Conservation (phyloP, 495 filamentous ascomycete species). For the Tuber melanosporum region DNA sequence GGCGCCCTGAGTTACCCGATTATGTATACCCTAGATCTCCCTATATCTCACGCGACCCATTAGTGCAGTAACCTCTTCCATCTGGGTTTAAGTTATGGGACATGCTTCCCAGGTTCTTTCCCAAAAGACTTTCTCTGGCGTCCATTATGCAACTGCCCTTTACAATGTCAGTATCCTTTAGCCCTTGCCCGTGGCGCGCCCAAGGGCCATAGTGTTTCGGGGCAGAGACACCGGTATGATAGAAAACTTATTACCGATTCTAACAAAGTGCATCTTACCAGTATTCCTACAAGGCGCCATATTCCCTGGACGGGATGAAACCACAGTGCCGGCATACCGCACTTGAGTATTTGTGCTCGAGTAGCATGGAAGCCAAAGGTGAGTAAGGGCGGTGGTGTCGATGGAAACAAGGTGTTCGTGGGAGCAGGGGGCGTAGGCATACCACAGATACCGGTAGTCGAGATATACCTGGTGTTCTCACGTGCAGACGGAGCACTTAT, state of each 20-base stretch:
- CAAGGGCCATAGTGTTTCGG: no score
- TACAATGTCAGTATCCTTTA: not conserved
- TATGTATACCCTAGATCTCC: not conserved
- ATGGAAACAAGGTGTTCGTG: not conserved
- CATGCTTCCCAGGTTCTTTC: not conserved
- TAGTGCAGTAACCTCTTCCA: not conserved
- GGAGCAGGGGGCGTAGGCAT: not conserved
- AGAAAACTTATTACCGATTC: no score
- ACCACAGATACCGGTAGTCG: not conserved
- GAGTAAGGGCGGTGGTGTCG: not conserved
- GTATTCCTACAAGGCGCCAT: no score
- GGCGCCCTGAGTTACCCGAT: not conserved
- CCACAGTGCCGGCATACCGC: not conserved
- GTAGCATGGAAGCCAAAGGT: not conserved
- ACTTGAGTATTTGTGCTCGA: not conserved
- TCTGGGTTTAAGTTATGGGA: not conserved
- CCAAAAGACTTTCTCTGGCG: not conserved
- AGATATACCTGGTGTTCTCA: not conserved
- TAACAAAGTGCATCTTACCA: no score
- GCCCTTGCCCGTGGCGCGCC: no score
- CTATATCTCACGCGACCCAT: not conserved
- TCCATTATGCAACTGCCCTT: not conserved
- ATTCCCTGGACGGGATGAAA: not conserved
- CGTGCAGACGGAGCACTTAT: not conserved
- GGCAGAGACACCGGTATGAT: no score